Conservation (phyloP, 2,329 filamentous ascomycete genomes). For the Talaromyces islandicus region DNA sequence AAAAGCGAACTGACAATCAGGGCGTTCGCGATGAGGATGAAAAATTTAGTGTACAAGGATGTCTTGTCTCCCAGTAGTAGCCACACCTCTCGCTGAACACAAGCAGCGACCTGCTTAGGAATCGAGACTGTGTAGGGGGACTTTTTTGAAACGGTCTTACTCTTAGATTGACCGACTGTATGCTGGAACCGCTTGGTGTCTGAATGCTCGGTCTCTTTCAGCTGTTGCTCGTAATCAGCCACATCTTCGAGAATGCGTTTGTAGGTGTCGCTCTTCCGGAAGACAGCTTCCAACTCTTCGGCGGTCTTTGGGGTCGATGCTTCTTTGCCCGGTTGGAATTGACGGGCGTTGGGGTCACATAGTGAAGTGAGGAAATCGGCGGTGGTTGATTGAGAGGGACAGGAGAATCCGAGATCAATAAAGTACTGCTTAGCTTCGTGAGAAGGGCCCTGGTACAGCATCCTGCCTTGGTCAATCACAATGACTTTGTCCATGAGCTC, state of each 20-base stretch:
- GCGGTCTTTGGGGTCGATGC: constrained; percentile 62
- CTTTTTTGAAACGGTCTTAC: constrained; percentile 60
- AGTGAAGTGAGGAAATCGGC: constrained; percentile 73
- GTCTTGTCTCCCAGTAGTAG: constrained; percentile 69
- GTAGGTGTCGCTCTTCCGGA: constrained; percentile 58
- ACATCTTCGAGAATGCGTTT: constrained; percentile 57
- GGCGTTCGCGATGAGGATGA: constrained; percentile 68
- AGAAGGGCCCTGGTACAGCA: constrained; percentile 61
- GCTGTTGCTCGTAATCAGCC: constrained; percentile 52
- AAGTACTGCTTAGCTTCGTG: constrained; percentile 61
- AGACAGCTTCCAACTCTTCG: constrained; percentile 62
- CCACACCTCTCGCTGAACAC: constrained; percentile 69
- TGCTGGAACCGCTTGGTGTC: constrained; percentile 62
- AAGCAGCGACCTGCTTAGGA: constrained; percentile 32
- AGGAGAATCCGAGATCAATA: constrained; percentile 57
- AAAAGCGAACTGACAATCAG: constrained; percentile 76
- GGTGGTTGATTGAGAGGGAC: constrained; percentile 58
- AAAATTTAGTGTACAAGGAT: constrained; percentile 70
- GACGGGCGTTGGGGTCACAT: constrained; percentile 66
- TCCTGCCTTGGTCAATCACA: constrained; percentile 66
- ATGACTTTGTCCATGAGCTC: constrained; percentile 75
- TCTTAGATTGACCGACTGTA: constrained; percentile 58
- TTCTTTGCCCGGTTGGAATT: constrained; percentile 61
- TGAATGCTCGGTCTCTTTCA: constrained; percentile 52
- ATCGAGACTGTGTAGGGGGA: constrained; percentile 76